These are phyloP conservation scores for Kuraishia hungarica DNA, from an alignment of 805 yeast species.

Conservation along the genomic window DNA sequence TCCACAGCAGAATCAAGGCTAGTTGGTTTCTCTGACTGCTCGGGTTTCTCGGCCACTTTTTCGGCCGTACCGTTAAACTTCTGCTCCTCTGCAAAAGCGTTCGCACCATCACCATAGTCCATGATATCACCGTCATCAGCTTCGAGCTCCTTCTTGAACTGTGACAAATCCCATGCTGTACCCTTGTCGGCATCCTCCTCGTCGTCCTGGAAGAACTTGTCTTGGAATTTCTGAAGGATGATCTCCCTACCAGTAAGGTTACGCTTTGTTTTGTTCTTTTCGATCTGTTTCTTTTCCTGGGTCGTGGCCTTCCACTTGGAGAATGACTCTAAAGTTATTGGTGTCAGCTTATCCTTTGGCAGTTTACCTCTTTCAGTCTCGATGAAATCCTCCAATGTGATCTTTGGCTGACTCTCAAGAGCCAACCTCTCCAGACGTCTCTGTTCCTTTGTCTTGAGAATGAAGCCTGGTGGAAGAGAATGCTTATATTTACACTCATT, in stretches of 20 bases:
- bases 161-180: constrained; percentile 48
- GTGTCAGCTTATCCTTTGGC: constrained; percentile 70
- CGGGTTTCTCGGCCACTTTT: neutral
- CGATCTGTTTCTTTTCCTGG: constrained; percentile 41
- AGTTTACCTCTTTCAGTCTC: constrained; percentile 87
- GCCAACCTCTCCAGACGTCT: constrained; percentile 83
- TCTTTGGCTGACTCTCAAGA: constrained; percentile 74
- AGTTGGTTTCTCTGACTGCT: neutral
- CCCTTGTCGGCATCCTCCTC: constrained; percentile 37
- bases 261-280: constrained; percentile 27
- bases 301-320: constrained; percentile 76
- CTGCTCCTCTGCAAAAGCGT: constrained; percentile 25
- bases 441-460: constrained; percentile 94
- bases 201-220: constrained; percentile 45
- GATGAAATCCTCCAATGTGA: constrained; percentile 90
- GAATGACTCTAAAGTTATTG: constrained; percentile 78
- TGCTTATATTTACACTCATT: constrained; percentile 90
- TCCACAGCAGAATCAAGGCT: neutral
- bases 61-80: neutral
- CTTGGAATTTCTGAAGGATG: constrained; percentile 49
- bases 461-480: constrained; percentile 94
- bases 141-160: constrained; percentile 46
- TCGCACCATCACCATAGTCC: constrained; percentile 67
- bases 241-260: constrained; percentile 62
- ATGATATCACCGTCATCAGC: constrained; percentile 42